Percentiles rank a stretch among this genome's conserved stretches.
Evolutionary conservation across 495 filamentous ascomycete species (phyloP).

Genomic region (Aspergillus incahuasiensis): DNA sequence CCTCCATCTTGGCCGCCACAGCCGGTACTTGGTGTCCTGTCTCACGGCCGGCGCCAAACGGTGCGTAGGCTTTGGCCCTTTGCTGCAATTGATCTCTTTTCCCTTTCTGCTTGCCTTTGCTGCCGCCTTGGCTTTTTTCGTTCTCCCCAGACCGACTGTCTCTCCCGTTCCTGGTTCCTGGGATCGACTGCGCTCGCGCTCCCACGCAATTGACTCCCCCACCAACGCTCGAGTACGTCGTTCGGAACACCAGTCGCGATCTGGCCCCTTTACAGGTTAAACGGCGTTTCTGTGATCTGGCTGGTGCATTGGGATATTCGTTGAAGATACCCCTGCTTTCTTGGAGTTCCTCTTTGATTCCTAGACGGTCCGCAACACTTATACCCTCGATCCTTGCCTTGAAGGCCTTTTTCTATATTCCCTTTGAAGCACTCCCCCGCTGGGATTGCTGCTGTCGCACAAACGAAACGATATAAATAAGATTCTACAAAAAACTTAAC

Average conservation of each 20-base stretch:
- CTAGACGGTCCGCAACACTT: constrained; percentile 30
- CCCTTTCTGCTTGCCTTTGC: constrained; percentile 23
- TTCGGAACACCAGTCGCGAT: constrained; percentile 19
- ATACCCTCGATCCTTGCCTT: constrained; percentile 36
- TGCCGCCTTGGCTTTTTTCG: constrained; percentile 17
- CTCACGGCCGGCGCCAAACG: constrained; percentile 53
- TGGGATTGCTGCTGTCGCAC: constrained; percentile 15
- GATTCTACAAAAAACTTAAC: constrained; percentile 5
- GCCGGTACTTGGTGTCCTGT: constrained; percentile 54
- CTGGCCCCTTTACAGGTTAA: constrained; percentile 28
- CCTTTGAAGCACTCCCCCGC: constrained; percentile 24
- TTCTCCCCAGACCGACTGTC: constrained; percentile 17
- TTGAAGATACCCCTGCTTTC: constrained; percentile 41
- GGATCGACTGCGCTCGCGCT: constrained; percentile 2
- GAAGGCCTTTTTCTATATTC: constrained; percentile 36
- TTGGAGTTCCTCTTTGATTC: constrained; percentile 31
- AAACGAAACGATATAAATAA: constrained; percentile 11
- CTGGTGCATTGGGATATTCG: constrained; percentile 36
- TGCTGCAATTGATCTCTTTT: constrained; percentile 21
- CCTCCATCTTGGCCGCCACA: constrained; percentile 47
- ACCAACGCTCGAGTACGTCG: neutral
- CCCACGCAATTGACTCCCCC: constrained; percentile 7
- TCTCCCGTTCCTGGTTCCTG: constrained; percentile 16
- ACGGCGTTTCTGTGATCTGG: constrained; percentile 36
- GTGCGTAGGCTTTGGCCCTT: constrained; percentile 50